Evolutionary conservation across 202 grass and related monocot species (phyloP).

Genomic region (Alloteropsis angusta): DNA sequence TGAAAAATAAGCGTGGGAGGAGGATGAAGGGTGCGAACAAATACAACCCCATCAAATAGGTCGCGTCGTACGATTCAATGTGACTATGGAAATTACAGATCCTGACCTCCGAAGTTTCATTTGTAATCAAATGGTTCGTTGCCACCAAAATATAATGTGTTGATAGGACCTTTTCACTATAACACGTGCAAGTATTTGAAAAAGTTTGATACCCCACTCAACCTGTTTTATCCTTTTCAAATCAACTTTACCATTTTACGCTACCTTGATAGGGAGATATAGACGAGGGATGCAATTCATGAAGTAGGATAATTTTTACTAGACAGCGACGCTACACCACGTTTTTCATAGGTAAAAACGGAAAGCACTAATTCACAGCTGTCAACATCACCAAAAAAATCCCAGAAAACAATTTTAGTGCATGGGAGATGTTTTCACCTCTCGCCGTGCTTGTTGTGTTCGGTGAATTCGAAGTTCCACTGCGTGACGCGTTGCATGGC

Average conservation of each 20-base stretch:
- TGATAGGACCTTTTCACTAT: background rate
- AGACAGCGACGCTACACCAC: background rate
- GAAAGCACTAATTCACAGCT: background rate
- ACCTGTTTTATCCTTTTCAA: background rate
- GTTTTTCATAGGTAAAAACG: background rate
- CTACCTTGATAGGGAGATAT: background rate
- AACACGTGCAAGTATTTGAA: background rate
- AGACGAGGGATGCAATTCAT: background rate
- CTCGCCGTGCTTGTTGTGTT: slow-evolving; percentile 52
- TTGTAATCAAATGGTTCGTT: background rate
- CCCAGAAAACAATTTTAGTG: background rate
- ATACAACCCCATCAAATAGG: background rate
- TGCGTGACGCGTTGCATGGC: slow-evolving; percentile 56
- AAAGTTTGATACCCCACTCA: background rate
- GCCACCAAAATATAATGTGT: background rate
- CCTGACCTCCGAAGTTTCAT: background rate
- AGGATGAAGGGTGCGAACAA: background rate
- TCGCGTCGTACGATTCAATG: background rate
- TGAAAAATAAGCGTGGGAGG: background rate
- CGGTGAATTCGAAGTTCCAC: slow-evolving; percentile 68
- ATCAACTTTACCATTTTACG: background rate
- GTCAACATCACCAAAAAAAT: background rate
- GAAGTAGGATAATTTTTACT: background rate
- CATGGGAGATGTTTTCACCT: slow-evolving; percentile 20
- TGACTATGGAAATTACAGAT: background rate